Conservation (phyloP, 2,329 filamentous ascomycete species). For the Neophaeococcomyces mojaviensis region DNA sequence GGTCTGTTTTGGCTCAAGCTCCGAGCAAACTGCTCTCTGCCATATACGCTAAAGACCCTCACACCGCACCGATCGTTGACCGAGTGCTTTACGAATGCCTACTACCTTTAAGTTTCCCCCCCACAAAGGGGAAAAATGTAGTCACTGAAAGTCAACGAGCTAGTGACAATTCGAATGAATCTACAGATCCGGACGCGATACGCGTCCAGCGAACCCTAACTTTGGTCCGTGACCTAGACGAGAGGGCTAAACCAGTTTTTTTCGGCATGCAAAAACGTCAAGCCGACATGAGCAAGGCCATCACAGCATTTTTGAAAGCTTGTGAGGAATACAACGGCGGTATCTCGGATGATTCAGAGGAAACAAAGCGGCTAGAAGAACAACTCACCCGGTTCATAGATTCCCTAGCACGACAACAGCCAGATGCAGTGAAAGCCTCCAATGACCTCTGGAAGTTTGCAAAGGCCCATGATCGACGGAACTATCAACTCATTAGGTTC, state of each 20-base stretch:
- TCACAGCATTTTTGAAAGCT: slow-evolving; percentile 69
- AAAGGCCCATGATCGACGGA: slow-evolving; percentile 80
- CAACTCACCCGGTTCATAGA: slow-evolving; percentile 66
- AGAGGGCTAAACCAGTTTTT: slow-evolving; percentile 75
- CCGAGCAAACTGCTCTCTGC: slow-evolving; percentile 79
- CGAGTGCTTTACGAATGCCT: slow-evolving; percentile 79
- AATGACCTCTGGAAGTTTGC: slow-evolving; percentile 84
- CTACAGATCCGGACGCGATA: slow-evolving; percentile 50
- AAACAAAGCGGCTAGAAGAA: slow-evolving; percentile 58
- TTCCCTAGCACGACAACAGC: slow-evolving; percentile 65
- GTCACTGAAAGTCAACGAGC: slow-evolving; percentile 47
- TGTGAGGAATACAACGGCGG: slow-evolving; percentile 89
- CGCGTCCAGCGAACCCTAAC: slow-evolving; percentile 78
- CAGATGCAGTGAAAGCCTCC: slow-evolving; percentile 64
- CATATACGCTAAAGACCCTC: slow-evolving; percentile 81
- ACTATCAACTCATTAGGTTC: slow-evolving; percentile 82
- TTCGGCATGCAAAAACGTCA: slow-evolving; percentile 78
- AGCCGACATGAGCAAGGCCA: slow-evolving; percentile 61
- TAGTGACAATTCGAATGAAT: slow-evolving; percentile 35
- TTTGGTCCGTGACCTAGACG: slow-evolving; percentile 69
- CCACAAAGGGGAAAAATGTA: slow-evolving; percentile 49
- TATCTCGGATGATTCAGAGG: slow-evolving; percentile 62
- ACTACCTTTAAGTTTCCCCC: slow-evolving; percentile 81
- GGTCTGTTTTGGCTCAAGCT: slow-evolving; percentile 67
- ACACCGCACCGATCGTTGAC: slow-evolving; percentile 78